phyloP scores from a whole-genome alignment of 2,329 filamentous ascomycete genomes.

The Cladophialophora psammophila region DNA sequence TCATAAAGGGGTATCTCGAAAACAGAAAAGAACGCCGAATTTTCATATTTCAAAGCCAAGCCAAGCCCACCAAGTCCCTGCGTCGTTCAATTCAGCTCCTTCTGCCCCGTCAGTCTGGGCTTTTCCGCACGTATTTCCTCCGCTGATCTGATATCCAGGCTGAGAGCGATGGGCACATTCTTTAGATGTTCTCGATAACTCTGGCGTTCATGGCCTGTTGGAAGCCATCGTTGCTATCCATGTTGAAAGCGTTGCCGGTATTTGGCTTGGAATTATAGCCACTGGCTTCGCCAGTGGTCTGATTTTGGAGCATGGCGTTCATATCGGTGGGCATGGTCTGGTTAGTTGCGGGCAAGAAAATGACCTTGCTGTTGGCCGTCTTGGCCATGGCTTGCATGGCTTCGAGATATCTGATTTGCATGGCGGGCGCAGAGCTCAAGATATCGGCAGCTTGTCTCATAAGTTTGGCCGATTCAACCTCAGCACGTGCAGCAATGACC shows the following conservation, averaged over 20 bases:
- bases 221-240: conserved; percentile 65
- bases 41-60: conserved; percentile 8
- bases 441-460: conserved; percentile 84
- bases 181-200: conserved; percentile 84
- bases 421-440: conserved; percentile 86
- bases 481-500: conserved; percentile 94
- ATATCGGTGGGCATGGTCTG: conserved; percentile 63
- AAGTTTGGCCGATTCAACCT: conserved; percentile 94
- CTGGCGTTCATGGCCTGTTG: conserved; percentile 82
- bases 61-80: neutral
- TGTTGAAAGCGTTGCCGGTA: conserved; percentile 47
- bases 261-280: conserved; percentile 52
- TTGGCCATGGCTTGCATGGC: conserved; percentile 99
- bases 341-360: conserved; percentile 75
- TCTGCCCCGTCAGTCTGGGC: neutral
- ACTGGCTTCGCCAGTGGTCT: conserved; percentile 59
- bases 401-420: conserved; percentile 98
- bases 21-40: conserved; percentile 13
- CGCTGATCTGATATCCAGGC: neutral
- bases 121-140: neutral
- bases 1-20: conserved; percentile 34
- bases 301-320: conserved; percentile 52
- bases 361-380: conserved; percentile 84
- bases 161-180: neutral
- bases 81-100: neutral